phyloP scores from a whole-genome alignment of 2,329 filamentous ascomycete species.

The Nothophoma quercina region DNA sequence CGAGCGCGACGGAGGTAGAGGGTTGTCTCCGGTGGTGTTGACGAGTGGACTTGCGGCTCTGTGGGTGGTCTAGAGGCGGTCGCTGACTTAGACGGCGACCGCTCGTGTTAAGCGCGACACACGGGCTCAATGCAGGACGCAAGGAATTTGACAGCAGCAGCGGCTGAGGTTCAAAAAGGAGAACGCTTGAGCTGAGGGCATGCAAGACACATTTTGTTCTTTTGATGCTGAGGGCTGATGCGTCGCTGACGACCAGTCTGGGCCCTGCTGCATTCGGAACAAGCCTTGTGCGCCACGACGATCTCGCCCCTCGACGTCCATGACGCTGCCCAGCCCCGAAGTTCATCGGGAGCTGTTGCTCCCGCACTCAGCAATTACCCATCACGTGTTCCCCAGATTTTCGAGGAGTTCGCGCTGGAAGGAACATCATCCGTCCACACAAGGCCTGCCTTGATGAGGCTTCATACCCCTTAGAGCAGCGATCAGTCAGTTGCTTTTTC shows the following conservation, averaged over 20 bases:
- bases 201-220: conserved; percentile 15
- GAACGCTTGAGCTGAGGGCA: conserved; percentile 13
- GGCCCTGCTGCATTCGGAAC: conserved; percentile 18
- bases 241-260: conserved; percentile 17
- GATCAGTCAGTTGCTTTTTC: not conserved
- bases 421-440: conserved; percentile 16
- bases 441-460: not conserved
- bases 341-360: conserved; percentile 1
- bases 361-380: not conserved
- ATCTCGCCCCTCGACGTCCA: conserved; percentile 20
- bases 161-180: conserved; percentile 2
- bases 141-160: conserved; percentile 7
- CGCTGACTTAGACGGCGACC: conserved; percentile 15
- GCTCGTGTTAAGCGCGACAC: conserved; percentile 9
- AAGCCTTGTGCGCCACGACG: conserved; percentile 17
- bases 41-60: conserved; percentile 21
- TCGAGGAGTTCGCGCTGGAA: not conserved
- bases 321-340: conserved; percentile 12
- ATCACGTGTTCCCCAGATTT: conserved; percentile 17
- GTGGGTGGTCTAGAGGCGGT: conserved; percentile 13
- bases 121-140: conserved; percentile 12
- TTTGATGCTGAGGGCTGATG: conserved; percentile 17
- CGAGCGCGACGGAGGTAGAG: not conserved
- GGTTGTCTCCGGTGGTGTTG: conserved; percentile 8
- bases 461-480: not conserved